phyloP scores from a whole-genome alignment of 2,329 filamentous ascomycete genomes.

The Zymoseptoria tritici region DNA sequence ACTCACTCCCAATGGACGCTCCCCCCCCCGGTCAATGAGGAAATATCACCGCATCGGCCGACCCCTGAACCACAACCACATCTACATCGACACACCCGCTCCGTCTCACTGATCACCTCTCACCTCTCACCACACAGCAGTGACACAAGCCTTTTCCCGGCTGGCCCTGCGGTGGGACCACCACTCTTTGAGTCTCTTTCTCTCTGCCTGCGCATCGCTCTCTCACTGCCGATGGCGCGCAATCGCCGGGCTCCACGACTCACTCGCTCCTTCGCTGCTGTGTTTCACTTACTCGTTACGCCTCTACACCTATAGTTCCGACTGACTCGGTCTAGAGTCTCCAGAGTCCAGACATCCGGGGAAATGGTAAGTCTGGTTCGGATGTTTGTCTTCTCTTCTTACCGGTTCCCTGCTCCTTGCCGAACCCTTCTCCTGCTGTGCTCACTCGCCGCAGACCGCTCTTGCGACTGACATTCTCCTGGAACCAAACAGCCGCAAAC shows the following conservation, averaged over 20 bases:
- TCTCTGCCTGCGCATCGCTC: slow-evolving; percentile 2
- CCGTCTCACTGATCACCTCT: slow-evolving; percentile 14
- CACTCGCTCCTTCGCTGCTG: slow-evolving; percentile 1
- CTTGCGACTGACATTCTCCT: neutral
- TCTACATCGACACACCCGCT: no score
- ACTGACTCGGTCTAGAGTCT: neutral
- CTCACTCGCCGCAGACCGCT: neutral
- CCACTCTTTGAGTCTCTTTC: slow-evolving; percentile 6
- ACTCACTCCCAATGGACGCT: neutral
- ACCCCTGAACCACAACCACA: slow-evolving; percentile 13
- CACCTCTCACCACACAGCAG: slow-evolving; percentile 11
- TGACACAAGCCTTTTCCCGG: slow-evolving; percentile 15
- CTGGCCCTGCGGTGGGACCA: slow-evolving; percentile 15
- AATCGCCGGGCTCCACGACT: slow-evolving; percentile 14
- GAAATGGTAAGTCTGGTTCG: neutral
- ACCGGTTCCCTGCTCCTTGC: neutral
- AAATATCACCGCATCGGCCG: neutral
- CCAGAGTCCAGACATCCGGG: neutral
- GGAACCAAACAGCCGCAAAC: neutral
- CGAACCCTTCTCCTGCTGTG: neutral
- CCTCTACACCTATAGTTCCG: neutral
- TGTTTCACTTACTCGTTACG: slow-evolving; percentile 8
- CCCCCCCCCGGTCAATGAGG: neutral
- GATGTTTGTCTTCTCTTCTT: neutral
- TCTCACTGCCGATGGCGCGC: slow-evolving; percentile 8